These are phyloP conservation scores for Globisporangium abappressorium DNA, from an alignment of 352 stramenopile genomes.

Conservation along the genomic window DNA sequence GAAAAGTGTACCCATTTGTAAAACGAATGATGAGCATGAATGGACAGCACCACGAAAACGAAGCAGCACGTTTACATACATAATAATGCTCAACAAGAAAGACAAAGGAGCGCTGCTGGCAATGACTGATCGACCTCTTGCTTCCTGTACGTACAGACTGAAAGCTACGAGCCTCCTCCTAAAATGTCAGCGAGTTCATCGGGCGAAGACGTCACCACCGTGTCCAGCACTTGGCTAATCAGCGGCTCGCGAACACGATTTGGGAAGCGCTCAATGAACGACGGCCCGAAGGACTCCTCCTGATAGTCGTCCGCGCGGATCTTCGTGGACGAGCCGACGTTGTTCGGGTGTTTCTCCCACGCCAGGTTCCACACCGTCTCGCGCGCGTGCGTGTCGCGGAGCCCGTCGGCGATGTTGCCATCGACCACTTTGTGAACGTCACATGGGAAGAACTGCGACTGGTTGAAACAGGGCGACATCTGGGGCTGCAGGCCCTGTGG, in stretches of 20 bases:
- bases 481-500: constrained; percentile 69
- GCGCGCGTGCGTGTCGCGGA: constrained; percentile 31
- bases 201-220: constrained; percentile 24
- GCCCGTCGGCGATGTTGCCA: constrained; percentile 50
- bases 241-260: constrained; percentile 35
- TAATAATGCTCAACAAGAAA: neutral
- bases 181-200: constrained; percentile 50
- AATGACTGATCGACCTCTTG: neutral
- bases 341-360: constrained; percentile 60
- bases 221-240: constrained; percentile 23
- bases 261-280: constrained; percentile 69
- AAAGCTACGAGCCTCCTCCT: constrained; percentile 33
- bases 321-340: constrained; percentile 60
- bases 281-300: constrained; percentile 37
- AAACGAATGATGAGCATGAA: neutral
- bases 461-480: constrained; percentile 78
- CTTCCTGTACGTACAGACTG: neutral
- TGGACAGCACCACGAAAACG: neutral
- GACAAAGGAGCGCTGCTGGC: neutral
- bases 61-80: neutral
- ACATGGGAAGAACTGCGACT: constrained; percentile 78
- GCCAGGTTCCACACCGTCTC: constrained; percentile 45
- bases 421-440: constrained; percentile 76
- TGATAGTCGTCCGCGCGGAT: constrained; percentile 57
- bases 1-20: neutral